Conservation (phyloP, 768 basidiomycete genomes). For the Mycena galopus region DNA sequence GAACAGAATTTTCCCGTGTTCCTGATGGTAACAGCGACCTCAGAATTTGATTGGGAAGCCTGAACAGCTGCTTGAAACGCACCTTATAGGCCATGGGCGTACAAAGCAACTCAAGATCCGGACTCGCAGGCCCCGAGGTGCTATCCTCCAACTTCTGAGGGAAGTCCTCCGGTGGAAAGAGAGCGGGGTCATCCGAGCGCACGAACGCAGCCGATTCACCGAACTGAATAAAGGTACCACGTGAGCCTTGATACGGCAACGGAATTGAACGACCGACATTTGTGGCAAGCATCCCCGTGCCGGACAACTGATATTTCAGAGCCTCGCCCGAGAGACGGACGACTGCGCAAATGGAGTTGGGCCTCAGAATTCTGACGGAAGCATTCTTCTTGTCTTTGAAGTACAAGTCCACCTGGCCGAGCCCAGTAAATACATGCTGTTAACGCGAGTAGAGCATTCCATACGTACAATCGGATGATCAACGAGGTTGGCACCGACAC, state of each 20-base stretch:
- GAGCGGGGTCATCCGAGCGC: slow-evolving; percentile 63
- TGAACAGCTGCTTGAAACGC: neutral
- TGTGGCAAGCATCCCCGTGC: slow-evolving; percentile 64
- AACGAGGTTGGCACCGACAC: slow-evolving; percentile 79
- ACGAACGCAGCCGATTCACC: slow-evolving; percentile 72
- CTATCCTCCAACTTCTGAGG: slow-evolving; percentile 56
- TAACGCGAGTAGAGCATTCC: too few relatives aligned
- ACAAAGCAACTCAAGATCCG: slow-evolving; percentile 63
- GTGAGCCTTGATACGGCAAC: slow-evolving; percentile 4
- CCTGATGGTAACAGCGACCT: slow-evolving; percentile 38
- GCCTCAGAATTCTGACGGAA: slow-evolving; percentile 58
- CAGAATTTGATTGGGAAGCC: neutral
- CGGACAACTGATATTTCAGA: slow-evolving; percentile 57
- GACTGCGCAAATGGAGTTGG: slow-evolving; percentile 44
- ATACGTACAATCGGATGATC: slow-evolving; percentile 81
- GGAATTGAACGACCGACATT: slow-evolving; percentile 58
- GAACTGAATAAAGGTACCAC: slow-evolving; percentile 47
- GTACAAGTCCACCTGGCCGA: slow-evolving; percentile 66
- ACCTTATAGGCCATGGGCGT: slow-evolving; percentile 60
- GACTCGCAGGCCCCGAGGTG: slow-evolving; percentile 59
- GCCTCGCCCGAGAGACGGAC: slow-evolving; percentile 48
- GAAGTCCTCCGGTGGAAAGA: slow-evolving; percentile 58
- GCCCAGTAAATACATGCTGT: too few relatives aligned
- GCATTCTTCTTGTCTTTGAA: slow-evolving; percentile 64
- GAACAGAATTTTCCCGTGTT: slow-evolving; percentile 52